Evolutionary conservation across 768 basidiomycete genomes (phyloP), one percentile per base, ranked within the genome.

Genomic region (Hemileccinum impolitum): DNA sequence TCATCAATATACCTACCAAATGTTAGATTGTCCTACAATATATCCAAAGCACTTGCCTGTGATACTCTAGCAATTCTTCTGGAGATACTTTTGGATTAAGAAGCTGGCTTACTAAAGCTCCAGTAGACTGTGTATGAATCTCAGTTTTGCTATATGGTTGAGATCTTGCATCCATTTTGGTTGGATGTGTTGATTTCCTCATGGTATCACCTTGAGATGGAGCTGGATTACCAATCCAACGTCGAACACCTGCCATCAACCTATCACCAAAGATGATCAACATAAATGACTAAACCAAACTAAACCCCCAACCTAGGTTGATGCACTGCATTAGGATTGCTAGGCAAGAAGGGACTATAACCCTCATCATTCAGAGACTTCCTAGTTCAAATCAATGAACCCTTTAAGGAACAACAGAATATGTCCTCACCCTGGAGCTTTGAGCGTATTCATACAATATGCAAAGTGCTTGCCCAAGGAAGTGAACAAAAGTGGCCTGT

Each of bases 381-480:
- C 37, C 87, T 90, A 55, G 19, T 28, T 11, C 14, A 35, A 14
- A 6, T 47, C 5, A 19, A 28, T 21, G 23, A n/a, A 40, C 1
- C 11, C 18, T 42, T 0, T n/a, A 43, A 18, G 1, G 1, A 11
- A 43, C 12, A 2, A 6, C 0, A 14, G 35, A 23, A 43, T 35
- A 39, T n/a, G 21, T 11, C 47, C 84, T 45, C 55, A 87, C 90
- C 87, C 89, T 26, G 88, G 87, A 2, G 91, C 73, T 62, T 89
- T 90, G 42, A 87, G 66, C 4, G 90, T 92, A 53, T 91, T 92
- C 86, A 94, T 93, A n/a, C 84, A 86, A 70, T 85, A 94, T 11
- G 88, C 90, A 68, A 94, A 94, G 61, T 93, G 91, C 62, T 91
- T 89, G 15, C 85, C 87, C 45, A 94, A 69, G 5, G 85, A 84